Percentiles rank a stretch among this genome's conserved stretches.
phyloP scores from a whole-genome alignment of 2,329 filamentous ascomycete genomes.

The Penicillium sp. region DNA sequence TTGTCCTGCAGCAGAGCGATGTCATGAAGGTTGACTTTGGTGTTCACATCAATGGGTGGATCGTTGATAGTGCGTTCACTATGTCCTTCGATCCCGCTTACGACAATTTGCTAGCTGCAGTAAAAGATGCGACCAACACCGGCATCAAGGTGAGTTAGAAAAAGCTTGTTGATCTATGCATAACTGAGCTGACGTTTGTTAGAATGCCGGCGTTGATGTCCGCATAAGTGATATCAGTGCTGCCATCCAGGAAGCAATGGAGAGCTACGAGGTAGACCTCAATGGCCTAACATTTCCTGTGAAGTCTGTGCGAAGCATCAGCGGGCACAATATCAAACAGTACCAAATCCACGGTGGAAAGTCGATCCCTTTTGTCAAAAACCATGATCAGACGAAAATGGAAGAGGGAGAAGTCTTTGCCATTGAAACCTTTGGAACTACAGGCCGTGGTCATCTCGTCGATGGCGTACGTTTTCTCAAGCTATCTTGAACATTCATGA shows the following conservation, averaged over 20 bases:
- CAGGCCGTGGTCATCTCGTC: conserved; percentile 45
- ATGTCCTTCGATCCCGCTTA: conserved; percentile 69
- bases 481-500: background rate
- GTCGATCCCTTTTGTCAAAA: conserved; percentile 51
- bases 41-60: conserved; percentile 72
- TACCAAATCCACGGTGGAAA: conserved; percentile 55
- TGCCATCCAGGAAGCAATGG: conserved; percentile 58
- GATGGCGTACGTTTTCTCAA: conserved; percentile 41
- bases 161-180: background rate
- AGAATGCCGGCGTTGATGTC: conserved; percentile 52
- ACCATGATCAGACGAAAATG: conserved; percentile 48
- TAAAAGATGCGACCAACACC: conserved; percentile 60
- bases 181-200: conserved; percentile 12
- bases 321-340: conserved; percentile 51
- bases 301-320: conserved; percentile 52
- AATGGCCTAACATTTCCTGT: conserved; percentile 49
- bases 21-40: conserved; percentile 81
- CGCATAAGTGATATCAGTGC: conserved; percentile 52
- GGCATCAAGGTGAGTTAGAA: conserved; percentile 39
- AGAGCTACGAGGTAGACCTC: conserved; percentile 56
- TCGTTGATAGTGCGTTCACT: conserved; percentile 77
- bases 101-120: conserved; percentile 66
- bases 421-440: conserved; percentile 55
- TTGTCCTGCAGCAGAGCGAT: conserved; percentile 64
- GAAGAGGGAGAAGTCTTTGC: conserved; percentile 56